phyloP scores from a whole-genome alignment of 306 rosid genomes.

The Prinsepia uniflora region DNA sequence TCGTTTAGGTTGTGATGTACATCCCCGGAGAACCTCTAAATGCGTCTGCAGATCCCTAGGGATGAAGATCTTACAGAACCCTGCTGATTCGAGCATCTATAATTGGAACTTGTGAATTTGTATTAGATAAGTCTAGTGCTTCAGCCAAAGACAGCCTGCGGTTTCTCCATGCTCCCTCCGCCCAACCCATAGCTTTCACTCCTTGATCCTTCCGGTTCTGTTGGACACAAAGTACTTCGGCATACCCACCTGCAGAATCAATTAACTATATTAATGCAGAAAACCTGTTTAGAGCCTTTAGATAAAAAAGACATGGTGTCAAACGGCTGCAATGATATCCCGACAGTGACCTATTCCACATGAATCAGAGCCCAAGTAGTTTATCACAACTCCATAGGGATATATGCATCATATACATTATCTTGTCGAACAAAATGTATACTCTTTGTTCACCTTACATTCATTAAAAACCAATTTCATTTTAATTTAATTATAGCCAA shows the following conservation, averaged over 20 bases:
- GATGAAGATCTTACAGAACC: constrained; percentile 37
- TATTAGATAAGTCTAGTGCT: constrained; percentile 51
- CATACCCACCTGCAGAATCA: constrained; percentile 58
- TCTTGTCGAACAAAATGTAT: no score
- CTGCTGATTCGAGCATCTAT: constrained; percentile 71
- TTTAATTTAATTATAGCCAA: no score
- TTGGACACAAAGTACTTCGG: constrained; percentile 68
- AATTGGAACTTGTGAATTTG: constrained; percentile 37
- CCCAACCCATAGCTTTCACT: constrained; percentile 53
- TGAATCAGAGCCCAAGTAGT: no score
- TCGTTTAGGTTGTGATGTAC: neutral
- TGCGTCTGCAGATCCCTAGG: neutral
- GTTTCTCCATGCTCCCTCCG: constrained; percentile 58
- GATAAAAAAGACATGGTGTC: neutral
- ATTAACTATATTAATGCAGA: constrained; percentile 2
- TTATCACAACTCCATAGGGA: no score
- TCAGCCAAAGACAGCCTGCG: constrained; percentile 63
- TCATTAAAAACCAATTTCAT: no score
- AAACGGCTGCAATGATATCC: neutral
- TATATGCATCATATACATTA: no score
- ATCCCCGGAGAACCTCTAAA: neutral
- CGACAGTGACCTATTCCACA: no score
- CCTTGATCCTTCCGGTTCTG: constrained; percentile 73
- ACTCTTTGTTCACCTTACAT: no score
- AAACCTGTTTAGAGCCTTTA: neutral